A percentile compares a stretch with the other conserved stretches of the same genome.
Conservation (phyloP, 371 early-diverging fungal species). For the Dichotomocladium elegans region DNA sequence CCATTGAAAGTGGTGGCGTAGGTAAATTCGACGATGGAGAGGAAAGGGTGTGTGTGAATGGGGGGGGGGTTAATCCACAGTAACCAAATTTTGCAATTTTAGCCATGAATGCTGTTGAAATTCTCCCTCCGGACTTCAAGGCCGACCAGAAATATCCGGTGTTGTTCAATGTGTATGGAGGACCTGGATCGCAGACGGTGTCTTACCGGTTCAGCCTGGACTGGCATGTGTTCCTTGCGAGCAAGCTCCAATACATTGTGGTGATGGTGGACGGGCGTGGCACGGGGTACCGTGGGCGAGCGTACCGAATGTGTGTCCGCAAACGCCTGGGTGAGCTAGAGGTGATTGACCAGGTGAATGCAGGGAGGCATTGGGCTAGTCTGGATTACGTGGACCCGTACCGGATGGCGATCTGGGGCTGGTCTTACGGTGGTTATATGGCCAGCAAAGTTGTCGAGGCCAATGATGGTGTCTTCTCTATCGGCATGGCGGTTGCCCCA, state of each 20-base stretch:
- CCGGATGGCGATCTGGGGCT: slow-evolving; percentile 95
- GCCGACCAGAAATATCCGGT: slow-evolving; percentile 74
- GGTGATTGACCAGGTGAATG: slow-evolving; percentile 82
- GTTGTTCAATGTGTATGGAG: slow-evolving; percentile 88
- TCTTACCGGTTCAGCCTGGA: slow-evolving; percentile 64
- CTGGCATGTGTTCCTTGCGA: slow-evolving; percentile 71
- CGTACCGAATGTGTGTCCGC: slow-evolving; percentile 74
- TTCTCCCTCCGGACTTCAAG: slow-evolving; percentile 83
- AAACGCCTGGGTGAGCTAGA: slow-evolving; percentile 81
- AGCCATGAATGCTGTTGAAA: slow-evolving; percentile 86
- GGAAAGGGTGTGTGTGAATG: not conserved
- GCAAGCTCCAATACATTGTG: slow-evolving; percentile 62
- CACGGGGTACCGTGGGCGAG: slow-evolving; percentile 84
- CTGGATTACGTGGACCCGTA: slow-evolving; percentile 74
- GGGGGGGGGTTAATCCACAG: not conserved
- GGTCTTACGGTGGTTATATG: slow-evolving; percentile 94
- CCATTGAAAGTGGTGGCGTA: slow-evolving; percentile 54
- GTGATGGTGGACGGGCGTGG: slow-evolving; percentile 87
- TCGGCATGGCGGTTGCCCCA: slow-evolving; percentile 94
- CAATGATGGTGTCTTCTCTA: slow-evolving; percentile 73
- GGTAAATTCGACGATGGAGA: slow-evolving; percentile 17
- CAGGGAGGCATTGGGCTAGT: slow-evolving; percentile 67
- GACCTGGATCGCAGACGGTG: slow-evolving; percentile 89
- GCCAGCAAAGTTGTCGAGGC: slow-evolving; percentile 85
- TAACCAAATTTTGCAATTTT: slow-evolving; percentile 6